These are phyloP conservation scores for Talaromyces piceae DNA, from an alignment of 2,329 filamentous ascomycete genomes.

Conservation along the genomic window DNA sequence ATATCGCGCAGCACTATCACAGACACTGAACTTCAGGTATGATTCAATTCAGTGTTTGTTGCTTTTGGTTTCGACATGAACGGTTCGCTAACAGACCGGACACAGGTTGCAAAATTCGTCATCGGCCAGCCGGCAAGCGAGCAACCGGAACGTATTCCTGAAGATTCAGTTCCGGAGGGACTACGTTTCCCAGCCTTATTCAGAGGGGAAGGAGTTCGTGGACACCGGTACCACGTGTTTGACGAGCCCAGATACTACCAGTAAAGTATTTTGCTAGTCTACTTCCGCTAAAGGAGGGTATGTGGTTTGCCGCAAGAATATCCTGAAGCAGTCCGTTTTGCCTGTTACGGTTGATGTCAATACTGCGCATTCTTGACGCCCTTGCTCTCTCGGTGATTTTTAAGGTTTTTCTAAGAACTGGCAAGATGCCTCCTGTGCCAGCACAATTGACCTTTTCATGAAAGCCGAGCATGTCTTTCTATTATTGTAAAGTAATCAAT, in stretches of 20 bases:
- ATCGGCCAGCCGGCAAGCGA: conserved; percentile 63
- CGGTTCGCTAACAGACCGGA: conserved; percentile 14
- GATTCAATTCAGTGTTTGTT: conserved; percentile 14
- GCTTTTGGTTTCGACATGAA: not conserved
- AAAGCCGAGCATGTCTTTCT: not conserved
- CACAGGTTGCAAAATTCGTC: conserved; percentile 77
- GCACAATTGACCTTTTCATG: not conserved
- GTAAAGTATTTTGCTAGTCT: conserved; percentile 16
- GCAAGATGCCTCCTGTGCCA: not conserved
- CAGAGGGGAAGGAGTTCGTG: conserved; percentile 75
- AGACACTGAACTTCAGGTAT: conserved; percentile 87
- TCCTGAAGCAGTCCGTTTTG: not conserved
- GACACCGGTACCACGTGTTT: conserved; percentile 92
- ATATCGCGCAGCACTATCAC: conserved; percentile 88
- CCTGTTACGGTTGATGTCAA: not conserved
- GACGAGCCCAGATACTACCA: conserved; percentile 71
- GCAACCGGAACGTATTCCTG: conserved; percentile 57
- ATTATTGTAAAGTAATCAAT: not conserved
- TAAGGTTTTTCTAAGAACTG: not conserved
- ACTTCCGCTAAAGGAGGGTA: not conserved
- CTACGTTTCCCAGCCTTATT: conserved; percentile 80
- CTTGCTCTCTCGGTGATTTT: not conserved
- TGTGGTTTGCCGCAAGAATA: not conserved
- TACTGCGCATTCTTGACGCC: not conserved
- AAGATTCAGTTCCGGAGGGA: conserved; percentile 67